Evolutionary conservation across 345 rosid genomes (phyloP).

Genomic region (Hevea brasiliensis): DNA sequence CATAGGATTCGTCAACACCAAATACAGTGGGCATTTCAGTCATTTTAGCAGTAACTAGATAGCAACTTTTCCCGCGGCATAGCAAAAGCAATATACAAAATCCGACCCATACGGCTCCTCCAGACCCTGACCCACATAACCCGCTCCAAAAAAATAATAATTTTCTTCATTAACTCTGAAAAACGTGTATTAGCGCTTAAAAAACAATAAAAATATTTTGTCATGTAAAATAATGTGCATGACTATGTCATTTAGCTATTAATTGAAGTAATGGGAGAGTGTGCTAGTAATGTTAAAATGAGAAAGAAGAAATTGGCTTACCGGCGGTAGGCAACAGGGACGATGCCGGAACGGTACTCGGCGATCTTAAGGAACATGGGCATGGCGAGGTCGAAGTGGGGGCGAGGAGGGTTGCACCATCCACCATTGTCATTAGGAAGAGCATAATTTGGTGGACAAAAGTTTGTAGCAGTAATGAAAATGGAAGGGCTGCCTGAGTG

Average conservation of each 20-base stretch:
- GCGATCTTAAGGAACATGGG: slow-evolving; percentile 79
- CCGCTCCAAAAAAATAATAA: too few relatives aligned
- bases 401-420: slow-evolving; percentile 79
- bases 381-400: slow-evolving; percentile 76
- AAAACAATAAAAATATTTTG: too few relatives aligned
- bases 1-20: not conserved
- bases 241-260: too few relatives aligned
- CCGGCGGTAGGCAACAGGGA: slow-evolving; percentile 65
- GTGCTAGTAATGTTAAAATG: not conserved
- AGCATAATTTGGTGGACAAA: slow-evolving; percentile 73
- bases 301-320: slow-evolving; percentile 8
- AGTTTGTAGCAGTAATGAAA: slow-evolving; percentile 72
- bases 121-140: slow-evolving; percentile 1
- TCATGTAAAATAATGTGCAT: too few relatives aligned
- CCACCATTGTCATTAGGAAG: slow-evolving; percentile 68
- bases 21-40: slow-evolving; percentile 12
- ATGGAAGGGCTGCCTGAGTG: slow-evolving; percentile 53
- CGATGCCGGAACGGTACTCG: slow-evolving; percentile 63
- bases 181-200: too few relatives aligned
- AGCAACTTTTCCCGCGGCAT: not conserved
- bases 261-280: not conserved
- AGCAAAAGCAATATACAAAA: not conserved
- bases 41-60: not conserved
- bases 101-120: not conserved
- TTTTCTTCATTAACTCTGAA: too few relatives aligned